Conservation (phyloP, 179 eudicot species). For the Beta corolliflora region DNA sequence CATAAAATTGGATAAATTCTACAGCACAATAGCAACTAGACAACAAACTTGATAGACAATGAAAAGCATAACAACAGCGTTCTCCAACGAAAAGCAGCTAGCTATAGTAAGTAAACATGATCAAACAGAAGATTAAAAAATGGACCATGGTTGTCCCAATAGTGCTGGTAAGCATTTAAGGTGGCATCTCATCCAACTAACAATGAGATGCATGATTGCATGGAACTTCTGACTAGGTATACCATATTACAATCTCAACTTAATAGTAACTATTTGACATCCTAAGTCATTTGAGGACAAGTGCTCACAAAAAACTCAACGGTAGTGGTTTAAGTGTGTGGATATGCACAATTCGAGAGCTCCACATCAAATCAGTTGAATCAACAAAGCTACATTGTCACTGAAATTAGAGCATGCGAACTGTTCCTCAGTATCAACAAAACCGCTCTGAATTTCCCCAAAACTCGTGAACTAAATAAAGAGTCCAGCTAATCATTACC, state of each 20-base stretch:
- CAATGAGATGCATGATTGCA: background rate
- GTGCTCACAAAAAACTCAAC: background rate
- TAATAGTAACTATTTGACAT: background rate
- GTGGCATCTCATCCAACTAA: background rate
- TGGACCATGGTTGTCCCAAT: background rate
- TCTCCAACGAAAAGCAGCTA: background rate
- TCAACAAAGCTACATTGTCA: background rate
- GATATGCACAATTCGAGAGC: background rate
- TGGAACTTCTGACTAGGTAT: background rate
- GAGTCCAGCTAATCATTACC: background rate
- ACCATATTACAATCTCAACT: background rate
- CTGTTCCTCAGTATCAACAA: background rate
- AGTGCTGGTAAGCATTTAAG: background rate
- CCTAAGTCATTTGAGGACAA: background rate
- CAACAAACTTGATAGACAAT: background rate
- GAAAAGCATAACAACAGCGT: background rate
- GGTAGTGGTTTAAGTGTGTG: background rate
- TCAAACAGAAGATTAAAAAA: background rate
- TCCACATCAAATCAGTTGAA: background rate
- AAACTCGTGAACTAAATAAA: background rate
- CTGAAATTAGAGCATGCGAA: background rate
- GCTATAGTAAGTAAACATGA: background rate
- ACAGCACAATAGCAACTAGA: background rate
- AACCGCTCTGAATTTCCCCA: background rate
- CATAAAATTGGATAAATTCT: background rate